Evolutionary conservation across 345 rosid genomes (phyloP), one percentile per base, ranked within the genome.

Genomic region (Reutealis trisperma): DNA sequence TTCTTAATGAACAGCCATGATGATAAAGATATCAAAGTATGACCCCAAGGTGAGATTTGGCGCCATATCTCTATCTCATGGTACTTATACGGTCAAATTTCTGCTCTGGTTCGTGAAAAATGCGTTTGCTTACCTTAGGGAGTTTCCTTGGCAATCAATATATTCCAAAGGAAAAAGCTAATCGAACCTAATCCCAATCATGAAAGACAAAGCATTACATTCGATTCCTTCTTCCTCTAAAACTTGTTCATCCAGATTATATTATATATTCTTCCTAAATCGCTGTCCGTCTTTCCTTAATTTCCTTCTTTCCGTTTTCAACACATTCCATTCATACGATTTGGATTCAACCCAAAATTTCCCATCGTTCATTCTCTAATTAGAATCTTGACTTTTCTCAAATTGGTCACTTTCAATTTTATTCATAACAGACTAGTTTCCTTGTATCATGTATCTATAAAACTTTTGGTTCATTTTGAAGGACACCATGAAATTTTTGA

Each of bases 91-190:
- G 52, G 8, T 67, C 2, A 47, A 47, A 47, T 12, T 47, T 47
- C 1, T 8, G 14, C 21, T 5, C 4, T 24, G 59, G 6, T 61
- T 13, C 27, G 0, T 11, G 51, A 19, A 45, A 2, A 13, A 13
- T 51, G 73, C 44, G 0, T 37, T 71, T 21, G 30, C 60, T 54
- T 37, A 49, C 18, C 25, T 25, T 62, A 37, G 7, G 65, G 78
- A 37, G 54, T 57, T 65, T 75, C 57, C 78, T 75, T 75, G 11
- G 24, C 61, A 22, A 10, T 34, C 55, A 51, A 52, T 64, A 64
- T 51, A 75, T 75, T 75, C 78, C 72, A 52, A 64, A 58, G 37
- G 13, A 75, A 65, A 44, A 0, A 0, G 9, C 14, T 47, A 47
- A 47, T 19, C 1, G 25, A 70, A 52, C 11, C 64, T 34, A 75